These are phyloP conservation scores for Xylaria flabelliformis DNA, from an alignment of 495 filamentous ascomycete genomes.

Conservation along the genomic window DNA sequence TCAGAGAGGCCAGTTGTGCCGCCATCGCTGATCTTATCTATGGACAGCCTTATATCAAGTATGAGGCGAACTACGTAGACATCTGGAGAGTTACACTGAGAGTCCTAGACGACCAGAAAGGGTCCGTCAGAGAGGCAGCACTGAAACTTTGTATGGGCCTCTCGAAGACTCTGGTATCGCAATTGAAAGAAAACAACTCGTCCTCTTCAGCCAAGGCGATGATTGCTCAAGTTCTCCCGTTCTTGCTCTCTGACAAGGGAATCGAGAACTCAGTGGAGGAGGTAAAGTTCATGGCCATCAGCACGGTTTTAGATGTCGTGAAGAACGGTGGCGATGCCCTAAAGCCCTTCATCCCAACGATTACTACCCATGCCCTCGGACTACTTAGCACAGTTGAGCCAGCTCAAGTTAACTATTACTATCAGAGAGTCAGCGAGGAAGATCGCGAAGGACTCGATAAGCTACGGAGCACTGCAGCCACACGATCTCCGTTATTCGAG, in stretches of 20 bases:
- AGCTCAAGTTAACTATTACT: conserved; percentile 86
- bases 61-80: conserved; percentile 80
- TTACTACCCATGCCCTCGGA: conserved; percentile 80
- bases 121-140: conserved; percentile 81
- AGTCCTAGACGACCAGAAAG: conserved; percentile 93
- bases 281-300: conserved; percentile 74
- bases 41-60: conserved; percentile 74
- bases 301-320: conserved; percentile 83
- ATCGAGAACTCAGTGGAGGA: conserved; percentile 87
- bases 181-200: conserved; percentile 79
- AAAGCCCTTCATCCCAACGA: conserved; percentile 77
- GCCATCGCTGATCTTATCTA: conserved; percentile 87
- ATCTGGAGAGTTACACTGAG: conserved; percentile 86
- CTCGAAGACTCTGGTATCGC: conserved; percentile 80
- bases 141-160: conserved; percentile 80
- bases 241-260: conserved; percentile 86
- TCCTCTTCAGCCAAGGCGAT: conserved; percentile 75
- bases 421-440: conserved; percentile 87
- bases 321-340: conserved; percentile 80
- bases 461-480: conserved; percentile 76
- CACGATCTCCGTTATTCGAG: conserved; percentile 89
- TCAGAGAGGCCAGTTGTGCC: conserved; percentile 87
- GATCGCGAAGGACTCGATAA: conserved; percentile 87
- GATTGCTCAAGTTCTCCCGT: conserved; percentile 84
- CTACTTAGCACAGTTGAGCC: conserved; percentile 86